Evolutionary conservation across 169 alveolate species (phyloP), one percentile per base, ranked within the genome.

Genomic region (Plasmodium vinckei): DNA sequence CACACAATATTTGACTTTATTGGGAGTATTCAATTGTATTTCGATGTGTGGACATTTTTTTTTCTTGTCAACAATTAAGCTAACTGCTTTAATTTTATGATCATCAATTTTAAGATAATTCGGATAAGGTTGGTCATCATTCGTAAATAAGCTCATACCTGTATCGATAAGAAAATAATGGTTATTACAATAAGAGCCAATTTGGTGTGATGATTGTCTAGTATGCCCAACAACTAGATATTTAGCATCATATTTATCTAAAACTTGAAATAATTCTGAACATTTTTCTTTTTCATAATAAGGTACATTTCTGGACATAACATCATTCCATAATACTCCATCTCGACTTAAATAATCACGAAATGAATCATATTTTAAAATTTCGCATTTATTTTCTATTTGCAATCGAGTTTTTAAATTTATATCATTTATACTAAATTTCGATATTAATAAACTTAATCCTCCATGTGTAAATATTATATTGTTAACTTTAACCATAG

Each of bases 141-240:
- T 75, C 88, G 65, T 75, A 54, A 75, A 75, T 63, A 75, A 57
- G 46, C 88, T 75, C 88, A 75, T 75, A 17, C 88, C 75, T 10
- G 88, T 75, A 56, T 75, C 88, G n/a, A 75, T 75, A 27, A 75
- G 88, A 64, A 75, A 75, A 23, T 25, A 49, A n/a, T 46, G 21
- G 6, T 67, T 39, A 63, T 75, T 64, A 51, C 88, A 75, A 57
- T 25, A 75, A 17, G 72, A n/a, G 17, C 57, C 42, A 64, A 75
- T 64, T 63, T 61, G 12, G 65, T 75, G 88, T 49, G 88, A 63
- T 44, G 23, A 0, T 42, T 75, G 88, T 33, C 15, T 75, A 7
- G 77, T 75, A 54, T 75, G 88, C 4, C 88, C 88, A 9, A 75
- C 88, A 42, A 75, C 77, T 51, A 75, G 51, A 75, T 53, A 42